Conservation (phyloP, 1,139 yeast genomes). For the Taiozyma sp. region DNA sequence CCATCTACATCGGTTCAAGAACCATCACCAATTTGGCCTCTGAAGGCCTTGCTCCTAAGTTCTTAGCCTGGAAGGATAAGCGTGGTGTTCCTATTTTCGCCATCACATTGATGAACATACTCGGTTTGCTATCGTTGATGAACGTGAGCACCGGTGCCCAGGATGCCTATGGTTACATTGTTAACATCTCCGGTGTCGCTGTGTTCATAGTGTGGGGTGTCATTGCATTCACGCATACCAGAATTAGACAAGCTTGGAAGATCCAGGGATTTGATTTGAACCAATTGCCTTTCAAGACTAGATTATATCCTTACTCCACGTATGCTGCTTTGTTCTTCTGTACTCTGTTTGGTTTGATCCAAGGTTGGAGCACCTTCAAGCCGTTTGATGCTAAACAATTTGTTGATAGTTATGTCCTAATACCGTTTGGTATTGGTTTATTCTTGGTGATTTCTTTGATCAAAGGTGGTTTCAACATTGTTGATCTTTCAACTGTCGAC, state of each 20-base stretch:
- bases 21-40: constrained; percentile 53
- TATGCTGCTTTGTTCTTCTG: constrained; percentile 23
- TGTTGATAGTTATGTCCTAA: constrained; percentile 25
- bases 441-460: constrained; percentile 19
- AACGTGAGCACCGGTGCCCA: constrained; percentile 55
- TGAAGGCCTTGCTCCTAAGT: constrained; percentile 56
- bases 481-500: constrained; percentile 18
- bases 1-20: constrained; percentile 60
- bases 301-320: constrained; percentile 19
- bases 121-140: constrained; percentile 46
- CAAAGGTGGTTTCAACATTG: constrained; percentile 19
- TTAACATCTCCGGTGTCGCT: constrained; percentile 86
- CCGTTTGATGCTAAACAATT: constrained; percentile 25
- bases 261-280: constrained; percentile 41
- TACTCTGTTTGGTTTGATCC: constrained; percentile 22
- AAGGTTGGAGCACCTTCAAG: constrained; percentile 26
- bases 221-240: constrained; percentile 67
- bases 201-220: constrained; percentile 85
- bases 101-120: constrained; percentile 45
- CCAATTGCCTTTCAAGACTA: constrained; percentile 19
- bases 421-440: constrained; percentile 21
- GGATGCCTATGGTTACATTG: constrained; percentile 71
- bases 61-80: constrained; percentile 47
- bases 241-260: constrained; percentile 72
- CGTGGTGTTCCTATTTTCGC: constrained; percentile 57